phyloP scores from a whole-genome alignment of 192 early-diverging fungal species.

The Lobosporangium transversale region DNA sequence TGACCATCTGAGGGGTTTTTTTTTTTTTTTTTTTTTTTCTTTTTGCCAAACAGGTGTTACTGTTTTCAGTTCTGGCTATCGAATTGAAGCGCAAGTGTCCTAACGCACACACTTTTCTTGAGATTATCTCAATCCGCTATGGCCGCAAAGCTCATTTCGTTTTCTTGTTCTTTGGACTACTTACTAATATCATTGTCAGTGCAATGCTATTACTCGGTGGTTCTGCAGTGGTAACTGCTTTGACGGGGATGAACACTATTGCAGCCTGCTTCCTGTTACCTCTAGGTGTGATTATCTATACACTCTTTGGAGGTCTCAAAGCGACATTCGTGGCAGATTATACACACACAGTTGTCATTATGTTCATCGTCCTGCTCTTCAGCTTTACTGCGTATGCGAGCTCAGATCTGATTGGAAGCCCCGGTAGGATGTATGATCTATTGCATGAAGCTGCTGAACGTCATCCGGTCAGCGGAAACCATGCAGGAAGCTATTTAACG shows the following conservation, averaged over 20 bases:
- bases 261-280: slow-evolving; percentile 74
- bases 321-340: slow-evolving; percentile 82
- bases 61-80: slow-evolving; percentile 80
- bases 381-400: slow-evolving; percentile 72
- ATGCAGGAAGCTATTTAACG: slow-evolving; percentile 68
- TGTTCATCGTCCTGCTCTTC: slow-evolving; percentile 76
- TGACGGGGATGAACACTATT: slow-evolving; percentile 74
- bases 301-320: slow-evolving; percentile 75
- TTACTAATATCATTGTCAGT: slow-evolving; percentile 73
- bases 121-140: slow-evolving; percentile 74
- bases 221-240: slow-evolving; percentile 69
- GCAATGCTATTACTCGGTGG: slow-evolving; percentile 80
- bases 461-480: slow-evolving; percentile 69
- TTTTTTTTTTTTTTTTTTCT: background rate
- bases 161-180: slow-evolving; percentile 63
- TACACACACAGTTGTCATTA: slow-evolving; percentile 74
- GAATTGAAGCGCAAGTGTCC: slow-evolving; percentile 77
- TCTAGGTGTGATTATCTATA: slow-evolving; percentile 74
- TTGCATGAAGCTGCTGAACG: slow-evolving; percentile 56
- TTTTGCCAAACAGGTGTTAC: slow-evolving; percentile 54
- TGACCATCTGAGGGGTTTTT: too few relatives aligned
- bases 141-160: slow-evolving; percentile 69
- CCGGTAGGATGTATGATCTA: slow-evolving; percentile 74
- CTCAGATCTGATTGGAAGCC: slow-evolving; percentile 69
- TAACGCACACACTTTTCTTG: slow-evolving; percentile 79